These are phyloP conservation scores for Sanghuangporus weigelae DNA, from an alignment of 1,284 basidiomycete species.

Conservation along the genomic window DNA sequence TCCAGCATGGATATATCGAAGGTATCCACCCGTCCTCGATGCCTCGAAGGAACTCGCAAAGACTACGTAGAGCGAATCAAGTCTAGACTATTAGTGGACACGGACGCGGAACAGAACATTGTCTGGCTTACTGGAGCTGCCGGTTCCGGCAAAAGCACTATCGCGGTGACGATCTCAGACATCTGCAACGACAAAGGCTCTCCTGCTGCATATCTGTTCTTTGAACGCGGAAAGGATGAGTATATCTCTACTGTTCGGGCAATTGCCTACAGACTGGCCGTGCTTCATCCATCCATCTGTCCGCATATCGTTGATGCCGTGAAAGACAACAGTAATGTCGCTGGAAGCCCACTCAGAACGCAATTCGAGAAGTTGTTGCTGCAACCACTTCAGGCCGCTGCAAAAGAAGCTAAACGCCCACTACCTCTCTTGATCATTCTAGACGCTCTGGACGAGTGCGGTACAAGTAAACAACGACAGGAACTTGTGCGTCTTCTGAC, in stretches of 20 bases:
- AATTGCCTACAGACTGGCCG: too few species aligned
- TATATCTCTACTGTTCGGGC: too few species aligned
- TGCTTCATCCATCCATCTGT: too few species aligned
- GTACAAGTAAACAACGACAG: too few species aligned
- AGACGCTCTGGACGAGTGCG: too few species aligned
- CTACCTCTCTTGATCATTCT: too few species aligned
- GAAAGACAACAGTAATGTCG: too few species aligned
- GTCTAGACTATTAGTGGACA: background rate
- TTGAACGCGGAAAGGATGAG: too few species aligned
- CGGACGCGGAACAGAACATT: background rate
- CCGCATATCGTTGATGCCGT: too few species aligned
- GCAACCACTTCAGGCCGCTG: background rate
- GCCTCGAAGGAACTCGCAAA: background rate
- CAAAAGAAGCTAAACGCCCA: background rate
- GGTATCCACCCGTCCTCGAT: background rate
- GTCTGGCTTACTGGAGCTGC: background rate
- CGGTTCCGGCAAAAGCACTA: background rate
- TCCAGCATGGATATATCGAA: background rate
- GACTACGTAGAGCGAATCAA: background rate
- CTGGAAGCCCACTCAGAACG: background rate
- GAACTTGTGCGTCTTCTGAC: too few species aligned
- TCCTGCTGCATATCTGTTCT: background rate
- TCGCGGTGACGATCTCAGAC: background rate
- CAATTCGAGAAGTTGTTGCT: background rate
- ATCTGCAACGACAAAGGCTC: background rate